phyloP scores from a whole-genome alignment of 139 green algal genomes.

The Closterium sp. region DNA sequence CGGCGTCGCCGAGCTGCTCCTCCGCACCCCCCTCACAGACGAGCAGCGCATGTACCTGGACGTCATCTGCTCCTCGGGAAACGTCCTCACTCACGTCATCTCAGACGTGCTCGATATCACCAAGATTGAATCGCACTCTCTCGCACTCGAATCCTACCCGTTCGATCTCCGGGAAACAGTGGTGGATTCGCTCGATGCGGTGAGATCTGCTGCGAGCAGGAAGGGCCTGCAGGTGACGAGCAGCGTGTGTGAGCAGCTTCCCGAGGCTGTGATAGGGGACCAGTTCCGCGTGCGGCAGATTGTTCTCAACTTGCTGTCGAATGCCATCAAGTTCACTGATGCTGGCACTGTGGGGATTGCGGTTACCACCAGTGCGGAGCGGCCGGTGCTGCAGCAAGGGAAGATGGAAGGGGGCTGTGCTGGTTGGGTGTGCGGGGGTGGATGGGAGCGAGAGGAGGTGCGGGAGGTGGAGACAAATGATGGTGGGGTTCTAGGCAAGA shows the following conservation, averaged over 20 bases:
- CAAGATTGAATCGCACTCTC: constrained; percentile 15
- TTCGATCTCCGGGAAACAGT: constrained; percentile 61
- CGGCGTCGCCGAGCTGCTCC: constrained; percentile 59
- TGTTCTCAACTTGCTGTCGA: not conserved
- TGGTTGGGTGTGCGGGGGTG: not conserved
- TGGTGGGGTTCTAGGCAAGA: not conserved
- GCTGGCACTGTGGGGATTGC: not conserved
- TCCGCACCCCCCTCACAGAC: constrained; percentile 52
- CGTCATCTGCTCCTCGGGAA: not conserved
- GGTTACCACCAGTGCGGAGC: not conserved
- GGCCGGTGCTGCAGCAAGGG: not conserved
- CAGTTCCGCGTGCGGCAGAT: not conserved
- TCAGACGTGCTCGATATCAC: constrained; percentile 15
- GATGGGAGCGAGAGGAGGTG: not conserved
- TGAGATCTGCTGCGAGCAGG: not conserved
- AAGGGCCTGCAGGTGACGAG: not conserved
- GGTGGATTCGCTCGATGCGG: not conserved
- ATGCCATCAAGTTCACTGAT: not conserved
- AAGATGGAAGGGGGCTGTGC: not conserved
- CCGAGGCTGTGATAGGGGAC: not conserved
- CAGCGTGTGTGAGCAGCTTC: not conserved
- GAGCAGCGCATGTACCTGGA: constrained; percentile 57
- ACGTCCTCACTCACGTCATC: not conserved
- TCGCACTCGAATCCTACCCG: constrained; percentile 13
- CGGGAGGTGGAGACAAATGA: not conserved